Percentiles rank a stretch among this genome's conserved stretches.
phyloP scores from a whole-genome alignment of 306 rosid genomes.

The Hippophae gyantsensis region DNA sequence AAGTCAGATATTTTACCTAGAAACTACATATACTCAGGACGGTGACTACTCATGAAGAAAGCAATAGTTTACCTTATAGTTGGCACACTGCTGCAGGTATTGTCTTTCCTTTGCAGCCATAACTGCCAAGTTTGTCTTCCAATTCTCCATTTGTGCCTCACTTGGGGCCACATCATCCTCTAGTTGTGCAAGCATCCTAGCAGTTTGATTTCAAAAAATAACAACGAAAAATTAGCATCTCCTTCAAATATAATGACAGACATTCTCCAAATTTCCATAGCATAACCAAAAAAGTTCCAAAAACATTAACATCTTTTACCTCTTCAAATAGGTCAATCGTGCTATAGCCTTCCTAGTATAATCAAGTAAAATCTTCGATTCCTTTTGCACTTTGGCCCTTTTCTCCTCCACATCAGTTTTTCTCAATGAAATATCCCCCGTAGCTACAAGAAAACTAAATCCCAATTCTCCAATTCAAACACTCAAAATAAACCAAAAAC shows the following conservation, averaged over 20 bases:
- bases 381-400: slow-evolving; percentile 70
- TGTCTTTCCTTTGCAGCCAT: slow-evolving; percentile 96
- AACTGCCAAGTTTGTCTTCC: slow-evolving; percentile 78
- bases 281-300: background rate
- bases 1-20: no score
- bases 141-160: slow-evolving; percentile 73
- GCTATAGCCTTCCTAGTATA: slow-evolving; percentile 84
- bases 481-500: slow-evolving; percentile 1
- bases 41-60: background rate
- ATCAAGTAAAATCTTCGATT: slow-evolving; percentile 82
- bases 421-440: slow-evolving; percentile 85
- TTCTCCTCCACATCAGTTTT: slow-evolving; percentile 89
- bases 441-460: slow-evolving; percentile 81
- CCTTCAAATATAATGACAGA: background rate
- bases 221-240: slow-evolving; percentile 3
- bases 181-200: slow-evolving; percentile 70
- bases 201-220: slow-evolving; percentile 4
- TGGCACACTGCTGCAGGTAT: slow-evolving; percentile 73
- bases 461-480: slow-evolving; percentile 19
- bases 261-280: background rate
- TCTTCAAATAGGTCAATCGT: slow-evolving; percentile 76
- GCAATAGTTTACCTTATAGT: slow-evolving; percentile 53
- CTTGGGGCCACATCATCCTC: slow-evolving; percentile 76
- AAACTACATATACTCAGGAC: no score
- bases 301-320: slow-evolving; percentile 28